phyloP scores from a whole-genome alignment of 192 early-diverging fungal genomes.

The Diversispora epigaea region DNA sequence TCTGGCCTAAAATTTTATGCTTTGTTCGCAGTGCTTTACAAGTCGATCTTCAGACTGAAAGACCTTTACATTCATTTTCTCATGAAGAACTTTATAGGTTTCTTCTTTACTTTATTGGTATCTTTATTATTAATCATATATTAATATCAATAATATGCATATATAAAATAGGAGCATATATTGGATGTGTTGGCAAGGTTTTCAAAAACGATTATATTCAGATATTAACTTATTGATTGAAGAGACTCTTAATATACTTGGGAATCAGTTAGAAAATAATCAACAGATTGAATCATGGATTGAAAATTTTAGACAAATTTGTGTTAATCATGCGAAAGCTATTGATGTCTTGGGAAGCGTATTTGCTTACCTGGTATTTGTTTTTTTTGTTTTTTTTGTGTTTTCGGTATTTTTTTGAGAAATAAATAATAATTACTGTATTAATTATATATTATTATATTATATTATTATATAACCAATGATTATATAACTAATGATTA shows the following conservation, averaged over 20 bases:
- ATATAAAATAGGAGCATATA: slow-evolving; percentile 32
- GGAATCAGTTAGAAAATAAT: slow-evolving; percentile 7
- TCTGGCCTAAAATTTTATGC: slow-evolving; percentile 30
- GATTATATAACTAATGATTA: background rate
- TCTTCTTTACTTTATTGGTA: background rate
- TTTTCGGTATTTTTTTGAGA: background rate
- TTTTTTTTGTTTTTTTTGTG: background rate
- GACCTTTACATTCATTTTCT: slow-evolving; percentile 31
- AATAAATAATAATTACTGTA: background rate
- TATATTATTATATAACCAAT: no score
- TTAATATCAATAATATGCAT: background rate
- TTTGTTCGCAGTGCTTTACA: slow-evolving; percentile 29
- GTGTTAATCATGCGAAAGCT: slow-evolving; percentile 31
- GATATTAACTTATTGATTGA: slow-evolving; percentile 13
- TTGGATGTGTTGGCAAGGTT: slow-evolving; percentile 38
- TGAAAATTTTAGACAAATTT: slow-evolving; percentile 19
- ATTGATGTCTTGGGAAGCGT: slow-evolving; percentile 27
- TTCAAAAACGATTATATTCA: slow-evolving; percentile 21
- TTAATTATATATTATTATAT: no score
- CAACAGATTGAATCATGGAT: slow-evolving; percentile 11
- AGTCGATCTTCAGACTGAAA: slow-evolving; percentile 13
- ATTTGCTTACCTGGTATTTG: slow-evolving; percentile 35
- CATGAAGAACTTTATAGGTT: slow-evolving; percentile 38
- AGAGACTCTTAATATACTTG: slow-evolving; percentile 16
- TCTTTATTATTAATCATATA: background rate